These are phyloP conservation scores for Oryza glumipatula DNA, from an alignment of 176 grass and related monocot species.

Conservation along the genomic window DNA sequence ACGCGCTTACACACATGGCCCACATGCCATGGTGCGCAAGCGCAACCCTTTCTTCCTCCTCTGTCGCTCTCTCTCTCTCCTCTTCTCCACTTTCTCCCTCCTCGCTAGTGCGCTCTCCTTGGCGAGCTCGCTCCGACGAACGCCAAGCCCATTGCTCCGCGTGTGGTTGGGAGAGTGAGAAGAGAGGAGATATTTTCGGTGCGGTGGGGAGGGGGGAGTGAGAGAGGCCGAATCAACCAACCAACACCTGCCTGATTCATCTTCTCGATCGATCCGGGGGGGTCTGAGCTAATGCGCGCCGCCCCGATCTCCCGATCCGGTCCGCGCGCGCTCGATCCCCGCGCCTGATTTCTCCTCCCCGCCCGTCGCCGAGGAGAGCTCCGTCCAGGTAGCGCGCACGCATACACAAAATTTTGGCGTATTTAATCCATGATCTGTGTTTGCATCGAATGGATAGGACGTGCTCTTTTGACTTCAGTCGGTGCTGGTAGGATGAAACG, in stretches of 20 bases:
- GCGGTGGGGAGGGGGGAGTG: background rate
- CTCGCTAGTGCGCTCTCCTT: background rate
- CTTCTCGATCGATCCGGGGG: background rate
- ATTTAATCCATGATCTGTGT: background rate
- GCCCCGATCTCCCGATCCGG: background rate
- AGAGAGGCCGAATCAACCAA: background rate
- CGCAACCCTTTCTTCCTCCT: background rate
- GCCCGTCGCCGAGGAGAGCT: background rate
- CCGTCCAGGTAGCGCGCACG: background rate
- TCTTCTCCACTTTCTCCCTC: background rate
- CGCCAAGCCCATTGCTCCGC: background rate
- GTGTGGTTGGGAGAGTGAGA: background rate
- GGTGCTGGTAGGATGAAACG: background rate
- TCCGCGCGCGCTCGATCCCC: background rate
- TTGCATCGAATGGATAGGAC: background rate
- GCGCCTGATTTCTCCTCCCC: background rate
- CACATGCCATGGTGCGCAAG: background rate
- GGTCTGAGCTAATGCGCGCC: background rate
- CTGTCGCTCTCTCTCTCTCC: background rate
- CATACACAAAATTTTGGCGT: background rate
- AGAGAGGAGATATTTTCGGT: background rate
- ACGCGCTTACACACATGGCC: background rate
- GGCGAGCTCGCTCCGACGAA: background rate
- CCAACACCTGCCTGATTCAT: background rate
- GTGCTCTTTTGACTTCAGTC: background rate